Evolutionary conservation across 306 rosid genomes (phyloP), one percentile per base, ranked within the genome.

Genomic region (Trifolium fragiferum): DNA sequence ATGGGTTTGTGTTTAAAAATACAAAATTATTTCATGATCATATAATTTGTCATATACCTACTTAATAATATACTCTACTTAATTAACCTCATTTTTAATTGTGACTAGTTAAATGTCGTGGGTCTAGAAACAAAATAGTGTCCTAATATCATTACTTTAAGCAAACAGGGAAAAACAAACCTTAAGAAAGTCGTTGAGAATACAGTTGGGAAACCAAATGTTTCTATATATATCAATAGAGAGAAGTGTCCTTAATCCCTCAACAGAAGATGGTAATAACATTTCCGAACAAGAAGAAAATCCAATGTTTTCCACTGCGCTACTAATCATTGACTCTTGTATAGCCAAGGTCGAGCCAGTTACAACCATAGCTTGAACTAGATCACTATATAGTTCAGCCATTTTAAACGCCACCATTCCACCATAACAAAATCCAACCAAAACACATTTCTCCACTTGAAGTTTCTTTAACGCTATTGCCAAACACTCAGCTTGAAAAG

Each of bases 401-500:
- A 93, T 60, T 74, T 86, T 89, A 2, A 89, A 93, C 14, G 82
- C 96, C 71, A 93, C 96, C 82, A 85, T 80, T 16, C 96, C 98
- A 0, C 98, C 98, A 21, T 93, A 93, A 18, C 93, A 85, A 6
- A 93, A 85, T 78, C 98, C 98, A 18, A 90, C 97, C 78, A 85
- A 20, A 4, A 43, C 51, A 50, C 92, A 93, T 20, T 76, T 78
- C 66, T 90, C 96, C 78, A 93, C 90, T 57, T 92, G 88, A 0
- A 90, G 82, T 86, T 82, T 86, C 86, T 80, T 71, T 12, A 93
- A 54, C 66, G 82, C 98, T 13, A 4, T 20, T 0, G 68, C 88
- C 89, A 93, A 77, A 76, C 90, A 89, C 88, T 86, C 88, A 16
- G 98, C 98, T 20, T 90, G 96, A n/a, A 93, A 85, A 0, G 8